Conservation (phyloP, 352 stramenopile species). For the Phytophthora capsici region DNA sequence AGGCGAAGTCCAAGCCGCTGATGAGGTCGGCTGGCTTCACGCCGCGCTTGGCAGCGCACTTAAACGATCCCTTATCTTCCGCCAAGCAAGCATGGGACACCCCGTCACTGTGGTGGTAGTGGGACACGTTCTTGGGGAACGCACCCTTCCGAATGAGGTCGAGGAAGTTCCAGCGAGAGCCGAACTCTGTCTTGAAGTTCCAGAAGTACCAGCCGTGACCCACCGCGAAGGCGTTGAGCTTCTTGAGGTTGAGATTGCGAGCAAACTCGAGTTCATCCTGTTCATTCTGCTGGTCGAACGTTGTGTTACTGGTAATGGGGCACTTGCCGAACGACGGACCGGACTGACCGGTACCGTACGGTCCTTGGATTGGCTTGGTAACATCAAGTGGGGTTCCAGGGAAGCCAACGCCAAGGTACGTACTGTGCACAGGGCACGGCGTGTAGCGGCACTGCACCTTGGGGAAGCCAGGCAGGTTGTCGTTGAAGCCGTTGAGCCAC, state of each 20-base stretch:
- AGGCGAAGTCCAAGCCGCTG: conserved; percentile 66
- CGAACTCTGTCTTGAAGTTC: conserved; percentile 71
- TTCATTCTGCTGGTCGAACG: conserved; percentile 79
- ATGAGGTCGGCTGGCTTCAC: conserved; percentile 55
- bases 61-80: conserved; percentile 77
- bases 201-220: conserved; percentile 92
- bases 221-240: conserved; percentile 91
- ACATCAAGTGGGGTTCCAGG: conserved; percentile 89
- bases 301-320: conserved; percentile 78
- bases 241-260: conserved; percentile 85
- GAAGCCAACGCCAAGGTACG: conserved; percentile 92
- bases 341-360: conserved; percentile 31
- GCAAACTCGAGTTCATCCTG: conserved; percentile 84
- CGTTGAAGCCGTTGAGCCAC: conserved; percentile 54
- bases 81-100: conserved; percentile 67
- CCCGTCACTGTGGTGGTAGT: conserved; percentile 51
- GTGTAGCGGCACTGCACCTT: conserved; percentile 91
- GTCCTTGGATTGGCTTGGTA: conserved; percentile 33
- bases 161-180: conserved; percentile 92
- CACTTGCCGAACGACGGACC: conserved; percentile 33
- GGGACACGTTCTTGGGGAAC: conserved; percentile 77
- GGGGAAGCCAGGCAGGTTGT: conserved; percentile 87
- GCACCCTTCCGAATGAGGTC: conserved; percentile 56
- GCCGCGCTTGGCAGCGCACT: conserved; percentile 68
- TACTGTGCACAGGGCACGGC: conserved; percentile 77